A percentile compares a stretch with the other conserved stretches of the same genome.
Conservation (phyloP, 371 early-diverging fungal genomes). For the Rhizopus arrhizus region DNA sequence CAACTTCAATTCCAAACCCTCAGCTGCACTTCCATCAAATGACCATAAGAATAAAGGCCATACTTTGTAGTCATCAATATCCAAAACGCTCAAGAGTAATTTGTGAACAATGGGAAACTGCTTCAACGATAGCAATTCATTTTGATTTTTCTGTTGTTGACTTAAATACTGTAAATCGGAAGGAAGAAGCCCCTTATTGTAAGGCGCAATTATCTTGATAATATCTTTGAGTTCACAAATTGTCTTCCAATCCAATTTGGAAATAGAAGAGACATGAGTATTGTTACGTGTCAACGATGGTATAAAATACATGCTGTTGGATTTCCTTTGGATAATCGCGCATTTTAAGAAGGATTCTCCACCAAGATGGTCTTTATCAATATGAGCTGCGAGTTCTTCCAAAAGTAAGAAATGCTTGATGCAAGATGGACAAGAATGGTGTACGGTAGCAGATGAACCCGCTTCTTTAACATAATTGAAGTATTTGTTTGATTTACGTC, state of each 20-base stretch:
- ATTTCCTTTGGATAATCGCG: constrained; percentile 1
- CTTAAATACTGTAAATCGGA: background rate
- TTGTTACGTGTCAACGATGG: background rate
- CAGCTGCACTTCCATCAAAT: too few species aligned
- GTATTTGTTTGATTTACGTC: background rate
- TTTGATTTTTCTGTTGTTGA: constrained; percentile 1
- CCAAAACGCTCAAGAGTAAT: background rate
- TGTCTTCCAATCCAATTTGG: background rate
- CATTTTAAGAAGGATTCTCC: background rate
- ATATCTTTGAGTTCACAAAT: background rate
- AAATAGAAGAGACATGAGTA: background rate
- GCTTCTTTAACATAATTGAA: background rate
- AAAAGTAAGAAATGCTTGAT: background rate
- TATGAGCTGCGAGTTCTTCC: background rate
- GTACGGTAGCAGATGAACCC: background rate
- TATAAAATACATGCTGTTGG: background rate
- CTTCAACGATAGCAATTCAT: constrained; percentile 3
- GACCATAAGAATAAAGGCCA: too few species aligned
- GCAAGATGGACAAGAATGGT: background rate
- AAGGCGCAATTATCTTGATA: constrained; percentile 1
- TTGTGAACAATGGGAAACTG: background rate
- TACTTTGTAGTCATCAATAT: constrained; percentile 3
- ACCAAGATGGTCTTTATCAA: background rate
- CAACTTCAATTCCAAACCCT: too few species aligned
- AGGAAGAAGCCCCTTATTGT: background rate